Base-by-base conservation (phyloP, 208 protist species). In the Wallacemonas collosoma region DNA sequence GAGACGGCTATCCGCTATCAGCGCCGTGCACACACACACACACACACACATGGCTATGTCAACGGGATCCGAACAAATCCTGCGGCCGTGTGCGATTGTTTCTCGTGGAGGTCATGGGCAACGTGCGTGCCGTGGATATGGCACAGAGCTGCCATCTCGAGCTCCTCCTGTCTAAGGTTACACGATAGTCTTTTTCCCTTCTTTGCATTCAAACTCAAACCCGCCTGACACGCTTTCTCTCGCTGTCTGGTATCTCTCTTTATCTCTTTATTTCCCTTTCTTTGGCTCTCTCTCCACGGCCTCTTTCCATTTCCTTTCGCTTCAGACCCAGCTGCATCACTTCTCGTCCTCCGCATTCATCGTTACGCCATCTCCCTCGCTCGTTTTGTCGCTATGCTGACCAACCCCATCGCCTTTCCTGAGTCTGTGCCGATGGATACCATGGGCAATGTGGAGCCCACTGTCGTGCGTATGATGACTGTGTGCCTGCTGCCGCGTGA, bases 391-490 rank as follows among this genome's bases (percentile, higher is more conserved):
- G 15, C 6, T 0, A 63, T 63, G 57, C 57, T 63, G 57, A 47
- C 60, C 41, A 48, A 48, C 60, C 11, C 38, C 11, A 12, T 15
- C 6, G 36, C 8, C 7, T 4, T 40, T 4, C 43, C 64, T 9
- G 64, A 57, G 4, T 17, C 36, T 9, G n/a, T 55, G 45, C 4
- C 35, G 48, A 69, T 69, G 64, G 64, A 58, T 17, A 35, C 26
- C 3, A 48, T 44, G 11, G 36, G 39, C 50, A 43, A 69, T 44
- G 35, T 67, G 64, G 60, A 65, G 60, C 44, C 64, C 12, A 69
- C 50, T 17, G n/a, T 35, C 12, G 41, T 69, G 64, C 64, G 64
- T 48, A 56, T 69, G 64, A 6, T 69, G 64, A 58, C 35, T 38
- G 64, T 69, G 50, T n/a, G 51, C 5, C 51, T 69, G 6, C 11